Evolutionary conservation across 2,329 filamentous ascomycete genomes (phyloP), one percentile per base, ranked within the genome.

Genomic region (Scopulariopsis brevicaulis): DNA sequence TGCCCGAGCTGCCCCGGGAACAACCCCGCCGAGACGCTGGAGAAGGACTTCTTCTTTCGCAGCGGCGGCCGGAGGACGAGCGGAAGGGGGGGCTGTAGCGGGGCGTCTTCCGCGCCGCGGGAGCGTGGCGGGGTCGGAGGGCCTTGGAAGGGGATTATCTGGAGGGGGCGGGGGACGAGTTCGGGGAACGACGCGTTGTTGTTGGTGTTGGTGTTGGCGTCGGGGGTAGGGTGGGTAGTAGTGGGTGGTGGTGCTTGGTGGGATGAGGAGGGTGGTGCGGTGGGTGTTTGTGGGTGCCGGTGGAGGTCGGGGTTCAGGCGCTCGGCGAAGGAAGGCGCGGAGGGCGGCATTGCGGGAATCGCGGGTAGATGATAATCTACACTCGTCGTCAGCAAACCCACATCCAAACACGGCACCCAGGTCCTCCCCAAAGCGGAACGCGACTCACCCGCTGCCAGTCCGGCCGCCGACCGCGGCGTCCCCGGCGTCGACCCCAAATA

Each of bases 21-120:
- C 28, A 85, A 71, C 81, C 82, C 85, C 62, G 68, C 77, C 2
- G 82, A 84, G 10, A 85, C 79, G 18, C 77, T 75, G 11, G 81
- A 82, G 65, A 86, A 85, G 0, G 82, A 84, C 65, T 85, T 86
- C 74, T 85, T 86, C 73, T 85, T 85, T 59, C 83, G 74, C 61
- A 85, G 66, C 1, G 81, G 80, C 8, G 81, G 82, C n/a, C 79
- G 77, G 58, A 83, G 73, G 18, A 82, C 77, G 25, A 84, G 73
- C 0, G 82, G 81, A 4, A 84, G 70, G 2, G 82, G 82, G 1
- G 81, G 82, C 2, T 80, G 78, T 1, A 79, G 73, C 1, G 73
- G 70, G 7, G 35, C n/a, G 64, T 62, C 58, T 24, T 64, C 65
- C 28, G 32, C 48, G 34, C 50, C 51, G 28, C 56, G 56, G 43